Base-by-base conservation (phyloP, 306 rosid genomes). In the Hylodesmum podocarpum region DNA sequence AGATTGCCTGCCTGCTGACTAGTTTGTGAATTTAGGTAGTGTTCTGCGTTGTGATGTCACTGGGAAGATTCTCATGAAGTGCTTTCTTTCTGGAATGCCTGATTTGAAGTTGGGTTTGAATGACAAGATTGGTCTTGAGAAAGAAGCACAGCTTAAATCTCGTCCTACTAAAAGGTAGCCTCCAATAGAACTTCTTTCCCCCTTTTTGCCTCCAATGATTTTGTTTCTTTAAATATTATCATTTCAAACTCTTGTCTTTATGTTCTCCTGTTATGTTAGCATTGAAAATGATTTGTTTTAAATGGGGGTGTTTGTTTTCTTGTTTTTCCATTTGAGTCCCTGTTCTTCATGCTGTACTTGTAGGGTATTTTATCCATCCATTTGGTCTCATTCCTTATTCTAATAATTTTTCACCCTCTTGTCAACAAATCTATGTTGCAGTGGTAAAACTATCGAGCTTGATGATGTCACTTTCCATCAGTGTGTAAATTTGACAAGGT, bases 81-180 rank as follows among this genome's bases (percentile, higher is more conserved):
- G 97, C 89, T 90, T 93, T 70, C 96, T 93, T 28, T 93, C 97
- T 83, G 97, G 97, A 76, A 93, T 93, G 97, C 97, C 97, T 74
- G 97, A 89, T 83, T 80, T 93, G 72, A 93, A 90, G 92, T 90
- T 93, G 91, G 97, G 97, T 63, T 83, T 93, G 72, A 93, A 90
- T 82, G 97, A 93, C 77, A 93, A 90, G 85, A 88, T 93, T 83
- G 97, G 97, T 69, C 94, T 93, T 24, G 97, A 93, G 87, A 93
- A 90, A 82, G 97, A 93, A 82, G 88, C 97, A 10, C 88, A 90
- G 80, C 72, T 93, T 62, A 90, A 90, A 83, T 68, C 92, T 61
- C 96, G 97, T 78, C 97, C 96, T 8, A 54, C 91, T 25, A 93
- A 93, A 85, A 93, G 97, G 97, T 92, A 73, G 50, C 41, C 64